Percentiles rank a stretch among this genome's conserved stretches.
Conservation (phyloP, 371 early-diverging fungal species). For the Mortierella sp. region DNA sequence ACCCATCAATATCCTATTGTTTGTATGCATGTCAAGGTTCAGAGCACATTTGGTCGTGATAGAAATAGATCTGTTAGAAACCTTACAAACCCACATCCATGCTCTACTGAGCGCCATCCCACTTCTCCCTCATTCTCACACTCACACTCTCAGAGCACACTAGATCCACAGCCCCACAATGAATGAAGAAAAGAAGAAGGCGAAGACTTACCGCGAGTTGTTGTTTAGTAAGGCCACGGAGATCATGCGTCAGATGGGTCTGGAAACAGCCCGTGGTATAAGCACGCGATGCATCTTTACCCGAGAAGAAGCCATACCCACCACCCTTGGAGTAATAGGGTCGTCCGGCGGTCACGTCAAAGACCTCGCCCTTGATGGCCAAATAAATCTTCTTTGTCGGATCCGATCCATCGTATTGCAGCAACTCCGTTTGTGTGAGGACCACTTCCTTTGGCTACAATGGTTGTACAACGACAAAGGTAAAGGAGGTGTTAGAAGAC, state of each 20-base stretch:
- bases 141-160: neutral
- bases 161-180: neutral
- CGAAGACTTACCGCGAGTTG: conserved; percentile 74
- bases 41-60: neutral
- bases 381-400: conserved; percentile 86
- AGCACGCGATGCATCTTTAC: conserved; percentile 93
- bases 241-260: conserved; percentile 93
- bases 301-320: conserved; percentile 93
- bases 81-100: neutral
- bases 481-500: neutral
- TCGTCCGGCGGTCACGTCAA: conserved; percentile 83
- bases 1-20: conserved; percentile 78
- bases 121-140: neutral
- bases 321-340: conserved; percentile 88
- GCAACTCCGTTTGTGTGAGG: conserved; percentile 84
- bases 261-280: conserved; percentile 96
- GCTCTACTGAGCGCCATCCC: neutral
- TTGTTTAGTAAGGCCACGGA: conserved; percentile 81
- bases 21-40: neutral
- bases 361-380: conserved; percentile 92
- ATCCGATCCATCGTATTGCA: conserved; percentile 85
- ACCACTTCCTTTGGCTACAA: conserved; percentile 63
- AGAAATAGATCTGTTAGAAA: conserved; percentile 13
- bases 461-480: neutral
- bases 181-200: neutral